A percentile compares a stretch with the other conserved stretches of the same genome.
phyloP scores from a whole-genome alignment of 441 rosid species.

The Populus trichocarpa region DNA sequence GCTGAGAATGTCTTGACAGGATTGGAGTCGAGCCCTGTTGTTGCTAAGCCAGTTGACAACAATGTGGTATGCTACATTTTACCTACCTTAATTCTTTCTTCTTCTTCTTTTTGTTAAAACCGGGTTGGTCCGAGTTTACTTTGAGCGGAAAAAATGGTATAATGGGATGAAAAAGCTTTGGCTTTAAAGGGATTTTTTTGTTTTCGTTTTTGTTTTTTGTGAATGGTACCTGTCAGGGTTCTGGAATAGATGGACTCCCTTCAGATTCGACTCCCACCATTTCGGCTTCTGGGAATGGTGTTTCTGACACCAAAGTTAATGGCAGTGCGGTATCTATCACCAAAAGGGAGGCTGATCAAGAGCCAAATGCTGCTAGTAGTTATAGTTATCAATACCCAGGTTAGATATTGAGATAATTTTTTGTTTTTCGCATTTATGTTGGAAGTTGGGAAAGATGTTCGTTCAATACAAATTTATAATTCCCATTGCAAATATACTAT shows the following conservation, averaged over 20 bases:
- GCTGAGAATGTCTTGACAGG: constrained; percentile 23
- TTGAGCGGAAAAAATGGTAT: too few species aligned
- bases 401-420: constrained; percentile 24
- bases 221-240: constrained; percentile 16
- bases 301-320: constrained; percentile 25
- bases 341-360: constrained; percentile 23
- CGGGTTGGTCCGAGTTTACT: too few species aligned
- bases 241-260: constrained; percentile 28
- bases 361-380: constrained; percentile 23
- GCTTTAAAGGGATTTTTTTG: neutral
- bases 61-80: constrained; percentile 13
- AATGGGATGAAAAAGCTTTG: too few species aligned
- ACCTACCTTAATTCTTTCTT: neutral
- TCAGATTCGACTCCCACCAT: constrained; percentile 25
- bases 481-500: neutral
- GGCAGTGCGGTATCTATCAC: constrained; percentile 17
- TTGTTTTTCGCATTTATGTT: neutral
- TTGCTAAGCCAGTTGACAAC: neutral
- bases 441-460: too few species aligned
- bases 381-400: constrained; percentile 51
- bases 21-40: constrained; percentile 18
- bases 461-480: too few species aligned
- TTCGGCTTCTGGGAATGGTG: constrained; percentile 19
- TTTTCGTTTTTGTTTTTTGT: neutral
- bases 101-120: neutral